These are phyloP conservation scores for Lachnellula suecica DNA, from an alignment of 2,329 filamentous ascomycete genomes.

Conservation along the genomic window DNA sequence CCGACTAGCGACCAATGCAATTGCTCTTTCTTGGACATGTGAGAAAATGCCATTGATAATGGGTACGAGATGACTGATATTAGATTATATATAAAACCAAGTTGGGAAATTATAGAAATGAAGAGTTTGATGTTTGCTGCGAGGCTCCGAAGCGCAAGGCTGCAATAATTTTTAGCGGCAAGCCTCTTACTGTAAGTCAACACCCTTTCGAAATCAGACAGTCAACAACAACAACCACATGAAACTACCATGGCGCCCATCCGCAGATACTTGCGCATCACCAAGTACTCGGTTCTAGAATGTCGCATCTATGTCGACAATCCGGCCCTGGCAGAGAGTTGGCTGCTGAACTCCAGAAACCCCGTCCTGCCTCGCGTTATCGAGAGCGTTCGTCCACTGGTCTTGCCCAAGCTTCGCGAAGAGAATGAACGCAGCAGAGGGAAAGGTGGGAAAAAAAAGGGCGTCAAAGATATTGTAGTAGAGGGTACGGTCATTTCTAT, in stretches of 20 bases:
- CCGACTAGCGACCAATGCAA: too few species aligned
- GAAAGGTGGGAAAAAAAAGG: slow-evolving; percentile 62
- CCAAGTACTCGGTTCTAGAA: slow-evolving; percentile 92
- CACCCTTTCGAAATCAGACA: neutral
- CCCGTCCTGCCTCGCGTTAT: slow-evolving; percentile 81
- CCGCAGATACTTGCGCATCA: slow-evolving; percentile 86
- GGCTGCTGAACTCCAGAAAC: slow-evolving; percentile 77
- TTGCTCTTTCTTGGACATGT: too few species aligned
- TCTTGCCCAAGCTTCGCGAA: slow-evolving; percentile 88
- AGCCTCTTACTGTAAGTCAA: neutral
- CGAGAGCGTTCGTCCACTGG: slow-evolving; percentile 77
- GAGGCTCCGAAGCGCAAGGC: slow-evolving; percentile 12
- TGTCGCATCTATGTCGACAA: slow-evolving; percentile 95
- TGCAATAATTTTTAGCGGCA: slow-evolving; percentile 1
- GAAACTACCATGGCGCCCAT: slow-evolving; percentile 72
- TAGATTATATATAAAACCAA: too few species aligned
- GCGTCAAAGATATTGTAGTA: slow-evolving; percentile 83
- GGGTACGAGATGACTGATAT: too few species aligned
- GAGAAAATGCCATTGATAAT: too few species aligned
- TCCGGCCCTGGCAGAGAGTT: slow-evolving; percentile 76
- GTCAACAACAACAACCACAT: neutral
- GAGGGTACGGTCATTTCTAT: slow-evolving; percentile 54
- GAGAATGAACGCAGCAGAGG: slow-evolving; percentile 67
- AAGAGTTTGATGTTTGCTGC: too few species aligned
- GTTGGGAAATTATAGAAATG: too few species aligned